These are phyloP conservation scores for Plantago major DNA, from an alignment of 257 asterid genomes.

Conservation along the genomic window DNA sequence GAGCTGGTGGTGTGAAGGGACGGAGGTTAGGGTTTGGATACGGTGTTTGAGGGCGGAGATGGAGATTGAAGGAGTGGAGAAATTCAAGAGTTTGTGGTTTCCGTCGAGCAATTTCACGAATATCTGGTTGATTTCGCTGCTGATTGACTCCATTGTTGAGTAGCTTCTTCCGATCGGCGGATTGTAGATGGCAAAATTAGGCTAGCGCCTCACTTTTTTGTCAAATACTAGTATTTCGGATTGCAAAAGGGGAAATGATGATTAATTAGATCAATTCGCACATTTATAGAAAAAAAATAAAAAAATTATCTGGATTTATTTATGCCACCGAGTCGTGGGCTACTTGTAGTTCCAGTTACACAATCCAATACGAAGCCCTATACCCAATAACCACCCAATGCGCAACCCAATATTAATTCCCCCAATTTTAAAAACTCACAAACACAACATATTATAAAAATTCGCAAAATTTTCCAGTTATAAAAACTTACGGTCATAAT, in stretches of 20 bases:
- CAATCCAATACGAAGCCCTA: too few species aligned
- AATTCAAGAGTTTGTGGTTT: slow-evolving; percentile 57
- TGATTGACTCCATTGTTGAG: slow-evolving; percentile 28
- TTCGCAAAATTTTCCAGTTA: too few species aligned
- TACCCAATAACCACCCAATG: too few species aligned
- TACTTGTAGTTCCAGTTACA: too few species aligned
- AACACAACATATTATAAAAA: too few species aligned
- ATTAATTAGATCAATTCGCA: background rate
- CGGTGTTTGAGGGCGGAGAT: slow-evolving; percentile 42
- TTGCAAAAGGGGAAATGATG: background rate
- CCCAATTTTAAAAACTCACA: too few species aligned
- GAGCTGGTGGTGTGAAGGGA: slow-evolving; percentile 56
- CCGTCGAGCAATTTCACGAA: slow-evolving; percentile 71
- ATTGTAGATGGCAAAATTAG: too few species aligned
- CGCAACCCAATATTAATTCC: background rate
- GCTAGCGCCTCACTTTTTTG: too few species aligned
- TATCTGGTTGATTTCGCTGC: slow-evolving; percentile 39
- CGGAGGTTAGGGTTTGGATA: slow-evolving; percentile 56
- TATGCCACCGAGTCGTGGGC: too few species aligned
- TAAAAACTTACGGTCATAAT: too few species aligned
- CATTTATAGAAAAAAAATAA: background rate
- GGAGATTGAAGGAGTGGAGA: slow-evolving; percentile 36
- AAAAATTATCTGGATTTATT: too few species aligned
- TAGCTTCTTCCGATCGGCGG: background rate
- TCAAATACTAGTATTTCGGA: too few species aligned